These are phyloP conservation scores for Pelargonium nanum DNA, from an alignment of 345 rosid genomes.

Conservation along the genomic window DNA sequence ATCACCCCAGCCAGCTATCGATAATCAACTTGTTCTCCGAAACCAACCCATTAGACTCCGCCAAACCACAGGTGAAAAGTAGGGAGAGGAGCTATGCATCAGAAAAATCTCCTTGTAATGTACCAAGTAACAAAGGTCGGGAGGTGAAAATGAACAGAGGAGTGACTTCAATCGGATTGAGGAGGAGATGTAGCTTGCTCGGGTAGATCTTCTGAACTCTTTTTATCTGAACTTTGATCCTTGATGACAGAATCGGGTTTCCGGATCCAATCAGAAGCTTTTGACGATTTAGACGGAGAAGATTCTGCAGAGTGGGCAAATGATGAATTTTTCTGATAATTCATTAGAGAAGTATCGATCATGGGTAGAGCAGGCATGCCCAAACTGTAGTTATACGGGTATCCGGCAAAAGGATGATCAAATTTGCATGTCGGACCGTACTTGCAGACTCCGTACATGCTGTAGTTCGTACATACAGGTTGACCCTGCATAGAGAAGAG, in stretches of 20 bases:
- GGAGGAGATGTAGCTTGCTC: conserved; percentile 26
- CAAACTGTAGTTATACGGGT: conserved; percentile 29
- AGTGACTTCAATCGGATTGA: conserved; percentile 11
- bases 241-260: conserved; percentile 18
- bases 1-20: conserved; percentile 1
- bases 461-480: conserved; percentile 53
- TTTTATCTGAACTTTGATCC: conserved; percentile 17
- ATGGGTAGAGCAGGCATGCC: conserved; percentile 31
- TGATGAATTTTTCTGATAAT: conserved; percentile 26
- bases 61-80: too few species aligned
- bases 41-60: too few species aligned
- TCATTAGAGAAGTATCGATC: conserved; percentile 31
- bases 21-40: too few species aligned
- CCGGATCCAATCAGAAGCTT: conserved; percentile 22
- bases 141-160: background rate
- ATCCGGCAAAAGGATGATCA: conserved; percentile 53
- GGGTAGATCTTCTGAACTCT: conserved; percentile 24
- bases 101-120: background rate
- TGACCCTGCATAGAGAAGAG: conserved; percentile 46
- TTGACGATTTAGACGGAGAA: conserved; percentile 18
- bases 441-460: conserved; percentile 55
- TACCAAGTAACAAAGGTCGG: background rate
- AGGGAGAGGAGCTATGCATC: too few species aligned
- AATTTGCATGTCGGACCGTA: conserved; percentile 62
- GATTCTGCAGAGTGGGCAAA: conserved; percentile 20